A percentile compares a stretch with the other conserved stretches of the same genome.
Conservation (phyloP, 129 eudicot genomes). For the Pittosporum tobira region DNA sequence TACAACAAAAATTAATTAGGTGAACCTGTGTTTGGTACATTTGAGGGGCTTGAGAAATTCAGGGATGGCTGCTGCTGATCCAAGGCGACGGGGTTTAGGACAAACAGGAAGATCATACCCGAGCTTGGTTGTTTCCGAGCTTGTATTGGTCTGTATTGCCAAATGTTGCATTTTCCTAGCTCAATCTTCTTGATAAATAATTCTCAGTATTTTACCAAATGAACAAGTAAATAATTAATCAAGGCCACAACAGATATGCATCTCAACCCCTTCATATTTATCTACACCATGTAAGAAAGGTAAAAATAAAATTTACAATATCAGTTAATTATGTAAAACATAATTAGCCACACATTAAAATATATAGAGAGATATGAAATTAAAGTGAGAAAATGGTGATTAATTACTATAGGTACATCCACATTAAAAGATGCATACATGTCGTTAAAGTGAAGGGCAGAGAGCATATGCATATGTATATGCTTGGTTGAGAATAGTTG, state of each 20-base stretch:
- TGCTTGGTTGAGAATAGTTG: constrained; percentile 12
- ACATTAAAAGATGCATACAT: not conserved
- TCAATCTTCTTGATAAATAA: not conserved
- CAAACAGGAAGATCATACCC: constrained; percentile 11
- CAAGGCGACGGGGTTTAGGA: constrained; percentile 14
- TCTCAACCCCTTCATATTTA: not conserved
- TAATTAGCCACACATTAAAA: constrained; percentile 9
- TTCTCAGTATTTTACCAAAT: too few relatives aligned
- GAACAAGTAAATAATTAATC: not conserved
- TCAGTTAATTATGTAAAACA: constrained; percentile 10
- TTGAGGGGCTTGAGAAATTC: constrained; percentile 13
- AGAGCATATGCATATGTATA: not conserved
- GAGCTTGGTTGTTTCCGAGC: constrained; percentile 4
- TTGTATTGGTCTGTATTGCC: constrained; percentile 2
- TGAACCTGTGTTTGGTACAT: constrained; percentile 12
- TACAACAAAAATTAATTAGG: not conserved
- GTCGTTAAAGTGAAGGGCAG: constrained; percentile 5
- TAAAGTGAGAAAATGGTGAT: constrained; percentile 7
- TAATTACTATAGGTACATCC: constrained; percentile 7
- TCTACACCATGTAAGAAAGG: not conserved
- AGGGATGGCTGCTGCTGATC: constrained; percentile 7
- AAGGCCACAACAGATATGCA: constrained; percentile 11
- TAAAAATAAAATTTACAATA: not conserved
- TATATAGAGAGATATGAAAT: constrained; percentile 6
- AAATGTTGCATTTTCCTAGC: constrained; percentile 8